Percentiles rank a stretch among this genome's conserved stretches.
phyloP scores from a whole-genome alignment of 2,329 filamentous ascomycete species.

The Stylonectria norvegica region DNA sequence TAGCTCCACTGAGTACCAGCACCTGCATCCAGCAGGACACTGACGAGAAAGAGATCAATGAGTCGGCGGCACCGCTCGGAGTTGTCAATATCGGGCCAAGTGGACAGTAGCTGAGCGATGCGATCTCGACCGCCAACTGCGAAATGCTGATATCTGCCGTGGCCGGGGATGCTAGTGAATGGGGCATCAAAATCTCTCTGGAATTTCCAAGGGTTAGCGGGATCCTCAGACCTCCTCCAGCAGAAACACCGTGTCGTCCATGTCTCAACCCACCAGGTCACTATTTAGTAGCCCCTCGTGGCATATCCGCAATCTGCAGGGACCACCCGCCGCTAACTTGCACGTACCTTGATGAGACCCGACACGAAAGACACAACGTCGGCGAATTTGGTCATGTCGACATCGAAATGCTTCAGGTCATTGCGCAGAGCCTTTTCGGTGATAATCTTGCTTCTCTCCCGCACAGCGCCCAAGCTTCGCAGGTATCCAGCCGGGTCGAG shows the following conservation, averaged over 20 bases:
- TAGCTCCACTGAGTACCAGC: conserved; percentile 90
- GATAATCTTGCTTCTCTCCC: conserved; percentile 72
- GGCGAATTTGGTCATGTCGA: conserved; percentile 79
- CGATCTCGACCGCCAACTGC: conserved; percentile 74
- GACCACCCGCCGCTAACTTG: background rate
- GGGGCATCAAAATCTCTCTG: conserved; percentile 55
- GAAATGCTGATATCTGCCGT: conserved; percentile 82
- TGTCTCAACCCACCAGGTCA: background rate
- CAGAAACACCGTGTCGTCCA: background rate
- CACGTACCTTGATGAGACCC: conserved; percentile 85
- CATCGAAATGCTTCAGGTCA: conserved; percentile 79
- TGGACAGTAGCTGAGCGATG: conserved; percentile 65
- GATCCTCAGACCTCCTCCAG: background rate
- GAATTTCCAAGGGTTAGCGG: conserved; percentile 9
- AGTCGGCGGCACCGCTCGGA: conserved; percentile 72
- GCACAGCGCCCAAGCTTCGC: conserved; percentile 81
- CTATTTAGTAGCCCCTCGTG: background rate
- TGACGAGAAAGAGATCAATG: conserved; percentile 74
- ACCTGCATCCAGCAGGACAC: conserved; percentile 80
- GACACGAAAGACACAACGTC: conserved; percentile 85
- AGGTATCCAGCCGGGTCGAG: conserved; percentile 88
- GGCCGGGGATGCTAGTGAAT: conserved; percentile 69
- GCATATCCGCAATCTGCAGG: background rate
- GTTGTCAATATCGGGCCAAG: conserved; percentile 68
- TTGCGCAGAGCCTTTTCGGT: conserved; percentile 74